Base-by-base conservation (phyloP, 306 rosid species). In the Prunus armeniaca region DNA sequence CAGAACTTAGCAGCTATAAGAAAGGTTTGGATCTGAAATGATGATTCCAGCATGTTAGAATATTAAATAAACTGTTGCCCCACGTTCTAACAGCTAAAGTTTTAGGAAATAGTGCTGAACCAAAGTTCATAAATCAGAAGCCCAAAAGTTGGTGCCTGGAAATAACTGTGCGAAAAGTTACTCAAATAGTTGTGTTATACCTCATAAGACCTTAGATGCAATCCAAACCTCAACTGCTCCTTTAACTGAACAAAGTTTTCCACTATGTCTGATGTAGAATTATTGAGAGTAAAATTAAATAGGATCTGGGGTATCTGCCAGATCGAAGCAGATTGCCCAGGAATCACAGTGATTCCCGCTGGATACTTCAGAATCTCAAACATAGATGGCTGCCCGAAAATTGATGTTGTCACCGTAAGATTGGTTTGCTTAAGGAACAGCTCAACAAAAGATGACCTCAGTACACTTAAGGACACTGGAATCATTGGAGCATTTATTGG, bases 351-450 rank as follows among this genome's bases (percentile, higher is more conserved):
- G 78, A 95, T 41, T 60, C 97, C 98, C 64, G 90, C 92, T 17
- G 90, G 87, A 90, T 83, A 86, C 85, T 91, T 89, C 28, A 89
- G 80, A 78, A 88, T 89, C 89, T 95, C 93, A 87, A 95, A 86
- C 77, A 28, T 66, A 27, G 84, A 89, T 32, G 90, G 88, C 68
- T 86, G 86, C 79, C 98, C 97, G 51, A 95, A 88, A 66, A 78
- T 79, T 67, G 96, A 61, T 64, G 86, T 50, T 34, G 98, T 84
- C 83, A 95, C 69, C 76, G 93, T 90, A 82, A 95, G 91, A 86
- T 92, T 95, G 83, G 82, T 72, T 75, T 86, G 86, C 78, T 82
- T 82, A 76, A 95, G 89, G 80, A 88, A 92, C 71, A 95, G 80
- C 32, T 89, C 98, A 79, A 90, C 62, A 52, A 92, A 76, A 75